Evolutionary conservation across 192 early-diverging fungal genomes (phyloP).

Genomic region (Pilobolus umbonatus): DNA sequence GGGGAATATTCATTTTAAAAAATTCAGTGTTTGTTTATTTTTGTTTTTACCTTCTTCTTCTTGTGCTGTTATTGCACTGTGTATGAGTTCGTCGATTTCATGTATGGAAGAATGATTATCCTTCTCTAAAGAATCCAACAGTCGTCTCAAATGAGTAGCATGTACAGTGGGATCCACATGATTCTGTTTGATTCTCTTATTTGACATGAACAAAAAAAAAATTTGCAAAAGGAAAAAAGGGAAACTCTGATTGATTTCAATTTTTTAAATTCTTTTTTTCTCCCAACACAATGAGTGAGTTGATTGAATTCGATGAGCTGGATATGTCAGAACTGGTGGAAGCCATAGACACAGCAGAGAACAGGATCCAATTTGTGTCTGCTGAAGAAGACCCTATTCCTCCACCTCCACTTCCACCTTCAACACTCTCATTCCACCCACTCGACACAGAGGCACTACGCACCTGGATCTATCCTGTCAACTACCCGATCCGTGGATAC

Average conservation of each 20-base stretch:
- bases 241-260: too few relatives aligned
- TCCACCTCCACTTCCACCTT: conserved; percentile 17
- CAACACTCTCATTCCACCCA: conserved; percentile 38
- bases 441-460: conserved; percentile 43
- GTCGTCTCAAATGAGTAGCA: conserved; percentile 36
- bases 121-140: conserved; percentile 47
- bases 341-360: background rate
- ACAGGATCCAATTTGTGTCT: background rate
- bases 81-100: conserved; percentile 46
- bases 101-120: conserved; percentile 50
- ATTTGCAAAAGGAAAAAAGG: background rate
- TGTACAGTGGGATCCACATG: conserved; percentile 29
- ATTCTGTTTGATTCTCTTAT: conserved; percentile 1
- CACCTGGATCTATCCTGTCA: conserved; percentile 77
- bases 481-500: conserved; percentile 71
- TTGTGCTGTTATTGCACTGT: conserved; percentile 38
- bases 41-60: conserved; percentile 24
- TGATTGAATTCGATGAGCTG: too few relatives aligned
- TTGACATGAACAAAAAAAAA: conserved; percentile 9
- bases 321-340: background rate
- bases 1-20: too few relatives aligned
- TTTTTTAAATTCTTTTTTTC: too few relatives aligned
- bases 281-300: too few relatives aligned
- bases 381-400: conserved; percentile 9
- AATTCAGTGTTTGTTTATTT: background rate